Percentiles rank a stretch among this genome's conserved stretches.
Conservation (phyloP, 257 asterid genomes). For the Lycium ferocissimum region DNA sequence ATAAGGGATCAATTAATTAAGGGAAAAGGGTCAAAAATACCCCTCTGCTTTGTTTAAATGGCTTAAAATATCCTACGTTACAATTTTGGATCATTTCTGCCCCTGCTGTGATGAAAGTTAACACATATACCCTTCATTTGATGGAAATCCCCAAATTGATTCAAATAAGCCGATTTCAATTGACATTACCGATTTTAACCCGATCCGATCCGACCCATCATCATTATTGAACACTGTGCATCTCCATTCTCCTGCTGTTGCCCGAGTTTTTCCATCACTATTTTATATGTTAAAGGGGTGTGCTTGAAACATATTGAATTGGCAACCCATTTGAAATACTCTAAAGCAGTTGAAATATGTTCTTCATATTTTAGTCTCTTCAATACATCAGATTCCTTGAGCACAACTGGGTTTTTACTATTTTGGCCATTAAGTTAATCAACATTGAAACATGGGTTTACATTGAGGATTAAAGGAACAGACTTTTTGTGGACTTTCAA, state of each 20-base stretch:
- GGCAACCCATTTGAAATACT: constrained; percentile 66
- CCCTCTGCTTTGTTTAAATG: too few relatives aligned
- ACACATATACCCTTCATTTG: too few relatives aligned
- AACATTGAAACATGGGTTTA: constrained; percentile 45
- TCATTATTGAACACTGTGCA: constrained; percentile 72
- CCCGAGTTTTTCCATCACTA: constrained; percentile 79
- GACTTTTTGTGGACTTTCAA: constrained; percentile 68
- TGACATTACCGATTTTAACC: too few relatives aligned
- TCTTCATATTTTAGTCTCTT: constrained; percentile 55
- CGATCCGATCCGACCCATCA: too few relatives aligned
- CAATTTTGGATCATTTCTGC: too few relatives aligned
- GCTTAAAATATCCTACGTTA: too few relatives aligned
- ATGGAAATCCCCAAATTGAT: too few relatives aligned
- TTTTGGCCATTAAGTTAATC: constrained; percentile 31
- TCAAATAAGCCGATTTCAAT: too few relatives aligned
- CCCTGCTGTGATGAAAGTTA: too few relatives aligned
- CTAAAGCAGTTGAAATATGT: constrained; percentile 57
- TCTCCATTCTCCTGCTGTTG: constrained; percentile 40
- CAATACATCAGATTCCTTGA: constrained; percentile 70
- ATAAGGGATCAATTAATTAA: background rate
- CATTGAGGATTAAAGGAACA: constrained; percentile 64
- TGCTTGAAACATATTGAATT: constrained; percentile 72
- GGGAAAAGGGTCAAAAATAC: too few relatives aligned
- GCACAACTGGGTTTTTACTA: constrained; percentile 37
- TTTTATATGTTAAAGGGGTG: constrained; percentile 66